Evolutionary conservation across 2,329 filamentous ascomycete genomes (phyloP).

Genomic region (Drechslera avenae): DNA sequence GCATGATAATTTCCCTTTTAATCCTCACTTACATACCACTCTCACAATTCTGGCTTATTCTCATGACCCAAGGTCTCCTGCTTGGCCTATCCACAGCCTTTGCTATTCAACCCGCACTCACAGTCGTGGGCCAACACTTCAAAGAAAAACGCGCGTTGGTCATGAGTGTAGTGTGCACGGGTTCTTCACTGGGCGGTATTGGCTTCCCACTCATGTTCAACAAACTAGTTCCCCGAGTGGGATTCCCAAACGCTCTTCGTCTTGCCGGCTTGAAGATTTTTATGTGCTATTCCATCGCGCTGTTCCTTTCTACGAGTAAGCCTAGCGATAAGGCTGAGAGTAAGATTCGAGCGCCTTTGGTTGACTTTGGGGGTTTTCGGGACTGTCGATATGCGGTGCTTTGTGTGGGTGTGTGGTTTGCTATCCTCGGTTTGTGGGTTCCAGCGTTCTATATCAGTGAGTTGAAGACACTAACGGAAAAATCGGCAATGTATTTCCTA

Average conservation of each 20-base stretch:
- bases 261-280: slow-evolving; percentile 61
- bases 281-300: slow-evolving; percentile 53
- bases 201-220: slow-evolving; percentile 63
- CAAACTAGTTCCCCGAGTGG: slow-evolving; percentile 59
- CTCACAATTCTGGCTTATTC: slow-evolving; percentile 49
- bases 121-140: slow-evolving; percentile 53
- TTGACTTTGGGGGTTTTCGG: slow-evolving; percentile 45
- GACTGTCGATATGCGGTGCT: slow-evolving; percentile 40
- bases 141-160: slow-evolving; percentile 49
- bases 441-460: slow-evolving; percentile 47
- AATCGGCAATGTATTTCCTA: slow-evolving; percentile 25
- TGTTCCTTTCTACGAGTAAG: slow-evolving; percentile 39
- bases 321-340: slow-evolving; percentile 11
- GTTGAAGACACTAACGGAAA: background rate
- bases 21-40: slow-evolving; percentile 31
- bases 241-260: slow-evolving; percentile 66
- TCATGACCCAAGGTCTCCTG: slow-evolving; percentile 54
- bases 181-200: slow-evolving; percentile 53
- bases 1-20: slow-evolving; percentile 27
- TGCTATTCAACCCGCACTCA: slow-evolving; percentile 50
- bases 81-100: slow-evolving; percentile 52
- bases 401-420: slow-evolving; percentile 33
- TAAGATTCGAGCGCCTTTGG: slow-evolving; percentile 31
- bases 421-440: slow-evolving; percentile 38
- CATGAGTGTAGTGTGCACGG: slow-evolving; percentile 51